Evolutionary conservation across 139 green algal species (phyloP), one percentile per base, ranked within the genome.

Genomic region (Picochlorum sp.): DNA sequence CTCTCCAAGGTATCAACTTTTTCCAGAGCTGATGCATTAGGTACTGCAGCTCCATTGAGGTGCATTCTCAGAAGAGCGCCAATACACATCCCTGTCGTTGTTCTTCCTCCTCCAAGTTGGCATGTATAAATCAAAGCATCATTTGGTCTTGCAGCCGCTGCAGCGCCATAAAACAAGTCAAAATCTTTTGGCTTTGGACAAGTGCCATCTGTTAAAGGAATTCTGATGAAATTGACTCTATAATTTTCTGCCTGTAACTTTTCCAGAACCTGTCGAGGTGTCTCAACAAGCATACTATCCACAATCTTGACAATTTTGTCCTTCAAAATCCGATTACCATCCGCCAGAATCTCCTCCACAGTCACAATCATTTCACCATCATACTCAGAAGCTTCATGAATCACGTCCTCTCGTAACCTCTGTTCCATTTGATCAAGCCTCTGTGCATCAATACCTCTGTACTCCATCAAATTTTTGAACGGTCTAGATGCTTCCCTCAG

Each of bases 381-480:
- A 62, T 82, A 68, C 37, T 45, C 61, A 1, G 10, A n/a, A 34
- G 75, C 87, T 76, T 97, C 91, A 15, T 68, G 63, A 67, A 95
- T 69, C 41, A 97, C 73, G 57, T 97, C 91, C 37, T 78, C 72
- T 89, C 44, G 51, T 47, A 97, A 80, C 2, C 90, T 81, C 59
- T 78, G 73, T 81, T 97, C 91, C 91, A 97, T 97, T 23, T 72
- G 52, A 72, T 96, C 85, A 58, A 97, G 60, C 13, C 91, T 77
- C 7, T 65, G 65, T 0, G 73, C 67, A 44, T 87, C 81, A 70
- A 97, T 97, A 66, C 89, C 90, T 5, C 72, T 83, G 73, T 97
- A 97, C 81, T 97, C 91, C 69, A 83, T 73, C 75, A 95, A 82
- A 80, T 96, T 96, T 69, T 96, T 96, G 69, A 95, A 92, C 18